phyloP scores from a whole-genome alignment of 495 filamentous ascomycete genomes.

The Tuber calosporum region DNA sequence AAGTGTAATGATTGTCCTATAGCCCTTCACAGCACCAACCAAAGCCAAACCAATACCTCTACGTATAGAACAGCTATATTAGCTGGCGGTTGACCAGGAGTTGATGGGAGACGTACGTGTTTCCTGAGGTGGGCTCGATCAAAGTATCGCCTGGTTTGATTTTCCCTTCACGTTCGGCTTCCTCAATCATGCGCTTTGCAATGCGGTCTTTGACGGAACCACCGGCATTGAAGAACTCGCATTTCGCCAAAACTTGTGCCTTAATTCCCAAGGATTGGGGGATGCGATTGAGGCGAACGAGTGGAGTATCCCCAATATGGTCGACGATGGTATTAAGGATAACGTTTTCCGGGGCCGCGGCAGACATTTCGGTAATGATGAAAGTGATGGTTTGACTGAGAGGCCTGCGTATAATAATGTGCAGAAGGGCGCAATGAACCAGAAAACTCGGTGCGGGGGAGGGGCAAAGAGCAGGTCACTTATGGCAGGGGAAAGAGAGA shows the following conservation, averaged over 20 bases:
- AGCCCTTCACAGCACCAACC: conserved; percentile 90
- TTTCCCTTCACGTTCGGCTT: conserved; percentile 78
- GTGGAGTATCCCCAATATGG: conserved; percentile 86
- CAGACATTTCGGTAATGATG: not conserved
- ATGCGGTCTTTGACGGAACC: conserved; percentile 98
- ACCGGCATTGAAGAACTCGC: conserved; percentile 95
- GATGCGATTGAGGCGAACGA: conserved; percentile 85
- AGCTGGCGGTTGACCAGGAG: not conserved
- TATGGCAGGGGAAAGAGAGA: not conserved
- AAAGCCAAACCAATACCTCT: conserved; percentile 91
- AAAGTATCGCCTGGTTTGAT: conserved; percentile 96
- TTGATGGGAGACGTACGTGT: conserved; percentile 58
- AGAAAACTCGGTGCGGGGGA: not conserved
- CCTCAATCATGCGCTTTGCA: conserved; percentile 94
- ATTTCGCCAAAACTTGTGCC: conserved; percentile 84
- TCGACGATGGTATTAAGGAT: conserved; percentile 26
- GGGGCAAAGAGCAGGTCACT: not conserved
- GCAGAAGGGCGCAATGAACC: not conserved
- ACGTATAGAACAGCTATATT: conserved; percentile 25
- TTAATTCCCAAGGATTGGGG: conserved; percentile 85
- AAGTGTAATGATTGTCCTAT: conserved; percentile 96
- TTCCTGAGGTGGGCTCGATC: conserved; percentile 96
- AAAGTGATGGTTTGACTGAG: not conserved
- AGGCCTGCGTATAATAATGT: not conserved
- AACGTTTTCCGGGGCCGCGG: conserved; percentile 1